Base-by-base conservation (phyloP, 2,329 filamentous ascomycete genomes). In the Leptographium wingfieldii region DNA sequence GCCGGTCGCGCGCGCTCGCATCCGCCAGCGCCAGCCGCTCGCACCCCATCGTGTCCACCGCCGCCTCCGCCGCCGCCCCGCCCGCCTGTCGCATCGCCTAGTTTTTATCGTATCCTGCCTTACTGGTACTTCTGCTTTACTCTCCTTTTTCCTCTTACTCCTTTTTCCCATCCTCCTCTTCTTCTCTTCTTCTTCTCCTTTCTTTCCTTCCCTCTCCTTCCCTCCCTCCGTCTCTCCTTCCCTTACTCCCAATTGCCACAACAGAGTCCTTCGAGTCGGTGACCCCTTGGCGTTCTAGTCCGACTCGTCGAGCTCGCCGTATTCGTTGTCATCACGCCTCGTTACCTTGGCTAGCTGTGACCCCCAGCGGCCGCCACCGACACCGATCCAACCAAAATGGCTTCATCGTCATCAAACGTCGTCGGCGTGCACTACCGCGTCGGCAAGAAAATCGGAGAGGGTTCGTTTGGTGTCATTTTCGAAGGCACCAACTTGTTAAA, bases 371-470 rank as follows among this genome's bases (percentile, higher is more conserved):
- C 59, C 51, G 22, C 31, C 46, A 49, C 51, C 57, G 35, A 55
- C 40, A 55, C n/a, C 27, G 35, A 27, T 40, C 35, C 53, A 16
- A n/a, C 11, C 33, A 72, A 69, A 72, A 94, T 94, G 90, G 85
- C 90, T 61, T 92, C 89, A 65, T 90, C 88, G 62, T 94, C 90
- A 65, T 96, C 91, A 63, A 97, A 97, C 76, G 94, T 99, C 67
- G 94, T 97, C 70, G 94, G 94, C 72, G 94, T 99, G 67, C 94
- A 99, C 78, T 99, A 99, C 76, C 84, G 94, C 66, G 94, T 99
- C 66, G 94, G 94, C 69, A 97, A 97, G 84, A 99, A 99, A 80
- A 97, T 99, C 68, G 94, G 94, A 73, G 94, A 97, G 83, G 92
- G 92, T 66, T 96, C 91, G 48, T 97, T 97, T 71, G 92, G 92